Evolutionary conservation across 2,329 filamentous ascomycete species (phyloP).

Genomic region (Epichloe typhina): DNA sequence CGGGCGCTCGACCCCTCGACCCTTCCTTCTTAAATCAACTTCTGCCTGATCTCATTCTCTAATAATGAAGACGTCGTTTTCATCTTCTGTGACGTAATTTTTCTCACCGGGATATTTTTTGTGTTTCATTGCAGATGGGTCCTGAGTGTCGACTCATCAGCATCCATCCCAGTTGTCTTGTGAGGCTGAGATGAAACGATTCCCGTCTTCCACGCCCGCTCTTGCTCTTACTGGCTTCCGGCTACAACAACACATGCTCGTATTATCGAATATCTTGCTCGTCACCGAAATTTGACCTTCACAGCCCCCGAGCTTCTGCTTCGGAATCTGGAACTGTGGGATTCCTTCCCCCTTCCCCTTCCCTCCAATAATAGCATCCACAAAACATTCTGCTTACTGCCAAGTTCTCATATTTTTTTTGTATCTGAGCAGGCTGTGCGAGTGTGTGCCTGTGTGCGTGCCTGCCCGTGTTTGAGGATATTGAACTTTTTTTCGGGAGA

Average conservation of each 20-base stretch:
- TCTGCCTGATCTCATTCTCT: constrained; percentile 2
- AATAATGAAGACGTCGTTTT: constrained; percentile 4
- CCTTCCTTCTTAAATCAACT: neutral
- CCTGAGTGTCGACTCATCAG: constrained; percentile 8
- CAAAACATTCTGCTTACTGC: constrained; percentile 5
- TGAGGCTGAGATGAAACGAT: constrained; percentile 9
- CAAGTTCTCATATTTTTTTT: constrained; percentile 1
- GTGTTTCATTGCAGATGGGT: constrained; percentile 13
- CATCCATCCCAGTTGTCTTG: constrained; percentile 8
- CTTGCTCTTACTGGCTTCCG: neutral
- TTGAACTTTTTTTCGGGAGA: neutral
- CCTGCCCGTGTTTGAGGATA: constrained; percentile 1
- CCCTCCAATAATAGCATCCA: constrained; percentile 3
- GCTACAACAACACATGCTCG: constrained; percentile 2
- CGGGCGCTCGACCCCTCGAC: neutral
- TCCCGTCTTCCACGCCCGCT: neutral
- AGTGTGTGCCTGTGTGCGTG: neutral
- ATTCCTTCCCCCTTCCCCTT: neutral
- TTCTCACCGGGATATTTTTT: constrained; percentile 6
- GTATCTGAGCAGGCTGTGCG: constrained; percentile 31
- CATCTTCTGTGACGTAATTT: constrained; percentile 1
- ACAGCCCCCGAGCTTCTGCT: constrained; percentile 6
- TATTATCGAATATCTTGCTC: constrained; percentile 1
- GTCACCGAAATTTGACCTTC: neutral
- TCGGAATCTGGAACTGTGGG: neutral